Base-by-base conservation (phyloP, 495 filamentous ascomycete species). In the Trichoderma reesei region DNA sequence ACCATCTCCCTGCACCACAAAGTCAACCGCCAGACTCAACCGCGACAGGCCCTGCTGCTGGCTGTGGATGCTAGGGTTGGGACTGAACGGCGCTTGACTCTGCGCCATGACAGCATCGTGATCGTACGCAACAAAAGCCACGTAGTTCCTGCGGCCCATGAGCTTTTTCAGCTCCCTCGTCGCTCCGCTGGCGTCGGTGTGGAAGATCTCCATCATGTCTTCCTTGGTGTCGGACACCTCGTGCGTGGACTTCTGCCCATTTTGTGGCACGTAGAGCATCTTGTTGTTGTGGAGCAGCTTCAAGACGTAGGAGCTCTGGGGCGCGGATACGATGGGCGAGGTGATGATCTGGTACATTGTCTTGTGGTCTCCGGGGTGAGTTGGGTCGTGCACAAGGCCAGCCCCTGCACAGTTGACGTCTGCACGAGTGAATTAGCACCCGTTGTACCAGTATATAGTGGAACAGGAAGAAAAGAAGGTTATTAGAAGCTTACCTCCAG, bases 171-270 rank as follows among this genome's bases (percentile, higher is more conserved):
- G 78, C 75, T 98, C 94, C 33, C 95, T 80, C 1, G 85, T 76
- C 36, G 84, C 78, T 14, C 95, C 92, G 61, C 84, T 88, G 18
- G 93, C 89, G 69, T 98, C 94, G 8, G 82, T 87, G 72, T 92
- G 88, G 82, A 98, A 98, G 67, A 98, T 90, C 77, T 98, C 94
- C 86, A 98, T 92, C 94, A 98, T 98, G 72, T 98, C 94, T 75
- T 98, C 94, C 74, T 98, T 98, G 42, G 94, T 98, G 71, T 98
- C 94, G 31, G 77, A 80, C n/a, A 81, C 72, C 59, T 80, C 74
- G 69, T 86, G 79, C 2, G 80, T 85, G 20, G 85, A 88, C 66
- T 90, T 88, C 72, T 95, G 89, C 20, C 95, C 95, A 74, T 98
- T 98, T 54, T 82, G 81, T 1, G 94, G 95, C 38, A 98, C 77